These are phyloP conservation scores for Cryptococcus amylolentus DNA, from an alignment of 1,284 basidiomycete genomes.

Conservation along the genomic window DNA sequence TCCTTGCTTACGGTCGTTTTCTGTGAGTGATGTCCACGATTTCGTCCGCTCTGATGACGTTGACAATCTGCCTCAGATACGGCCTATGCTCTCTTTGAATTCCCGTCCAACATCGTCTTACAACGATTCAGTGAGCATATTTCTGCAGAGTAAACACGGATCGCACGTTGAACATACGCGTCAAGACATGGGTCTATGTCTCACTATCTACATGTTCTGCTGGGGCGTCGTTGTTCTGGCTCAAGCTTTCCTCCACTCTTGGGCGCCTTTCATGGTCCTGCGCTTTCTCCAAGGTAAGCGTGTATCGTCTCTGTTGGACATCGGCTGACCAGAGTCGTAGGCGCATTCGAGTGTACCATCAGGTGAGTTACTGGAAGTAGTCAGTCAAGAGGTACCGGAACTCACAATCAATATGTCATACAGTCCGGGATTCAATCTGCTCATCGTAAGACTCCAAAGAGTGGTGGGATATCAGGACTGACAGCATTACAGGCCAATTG, in stretches of 20 bases:
- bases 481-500: conserved; percentile 6
- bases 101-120: conserved; percentile 37
- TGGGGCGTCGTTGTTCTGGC: conserved; percentile 34
- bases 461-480: no score
- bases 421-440: conserved; percentile 25
- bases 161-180: background rate
- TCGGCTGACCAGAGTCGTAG: no score
- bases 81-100: conserved; percentile 34
- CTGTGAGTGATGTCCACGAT: conserved; percentile 8
- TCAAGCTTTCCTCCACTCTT: conserved; percentile 30
- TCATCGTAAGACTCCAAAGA: conserved; percentile 4
- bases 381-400: no score
- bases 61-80: conserved; percentile 20
- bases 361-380: background rate
- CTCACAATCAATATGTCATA: no score
- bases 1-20: conserved; percentile 33
- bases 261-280: conserved; percentile 34
- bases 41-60: background rate
- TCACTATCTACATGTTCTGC: conserved; percentile 10
- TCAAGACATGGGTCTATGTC: background rate
- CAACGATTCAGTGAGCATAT: conserved; percentile 24
- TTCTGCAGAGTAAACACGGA: background rate
- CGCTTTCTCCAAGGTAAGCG: conserved; percentile 31
- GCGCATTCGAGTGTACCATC: conserved; percentile 28
- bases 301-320: no score